Percentiles rank a stretch among this genome's conserved stretches.
These are phyloP conservation scores for Globisporangium ultimum DNA, from an alignment of 352 stramenopile species.

Conservation along the genomic window DNA sequence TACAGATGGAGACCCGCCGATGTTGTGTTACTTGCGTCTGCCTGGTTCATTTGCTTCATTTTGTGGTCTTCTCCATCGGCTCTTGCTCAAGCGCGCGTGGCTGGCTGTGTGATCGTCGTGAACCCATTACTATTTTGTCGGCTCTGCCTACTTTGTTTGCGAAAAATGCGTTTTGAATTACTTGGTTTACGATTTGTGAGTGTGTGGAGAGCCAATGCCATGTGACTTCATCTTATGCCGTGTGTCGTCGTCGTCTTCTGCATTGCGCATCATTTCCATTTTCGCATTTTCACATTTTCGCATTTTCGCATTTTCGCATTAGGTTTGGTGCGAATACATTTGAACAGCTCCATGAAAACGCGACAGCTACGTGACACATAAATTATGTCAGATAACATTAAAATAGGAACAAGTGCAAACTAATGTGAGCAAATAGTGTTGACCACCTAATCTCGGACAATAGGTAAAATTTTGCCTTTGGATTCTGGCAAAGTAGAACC, in stretches of 20 bases:
- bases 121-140: constrained; percentile 7
- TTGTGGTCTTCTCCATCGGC: not conserved
- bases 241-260: not conserved
- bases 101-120: not conserved
- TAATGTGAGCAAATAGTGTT: not conserved
- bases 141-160: constrained; percentile 1
- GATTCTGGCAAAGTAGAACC: not conserved
- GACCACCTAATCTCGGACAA: not conserved
- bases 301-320: not conserved
- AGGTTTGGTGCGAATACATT: too few species aligned
- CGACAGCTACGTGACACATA: not conserved
- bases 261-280: not conserved
- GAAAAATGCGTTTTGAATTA: constrained; percentile 1
- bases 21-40: not conserved
- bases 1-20: constrained; percentile 4
- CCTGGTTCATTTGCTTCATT: not conserved
- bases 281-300: not conserved
- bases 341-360: not conserved
- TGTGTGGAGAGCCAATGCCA: not conserved
- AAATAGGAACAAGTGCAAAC: too few species aligned
- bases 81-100: not conserved
- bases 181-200: not conserved
- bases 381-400: too few species aligned
- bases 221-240: not conserved
- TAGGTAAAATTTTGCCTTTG: not conserved